A percentile compares a stretch with the other conserved stretches of the same genome.
phyloP scores from a whole-genome alignment of 257 asterid genomes.

The Nicotiana knightiana region DNA sequence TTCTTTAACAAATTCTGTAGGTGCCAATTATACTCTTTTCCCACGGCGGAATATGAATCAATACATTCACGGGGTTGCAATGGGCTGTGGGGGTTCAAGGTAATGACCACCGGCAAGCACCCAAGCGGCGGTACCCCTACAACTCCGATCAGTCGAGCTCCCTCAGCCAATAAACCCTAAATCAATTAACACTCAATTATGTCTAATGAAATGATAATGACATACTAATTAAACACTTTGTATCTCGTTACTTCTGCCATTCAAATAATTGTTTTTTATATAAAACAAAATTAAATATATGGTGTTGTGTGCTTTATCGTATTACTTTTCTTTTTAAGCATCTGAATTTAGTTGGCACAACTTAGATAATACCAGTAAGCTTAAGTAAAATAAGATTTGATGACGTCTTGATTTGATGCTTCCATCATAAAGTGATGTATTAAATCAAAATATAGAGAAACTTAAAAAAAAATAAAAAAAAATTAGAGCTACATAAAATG shows the following conservation, averaged over 20 bases:
- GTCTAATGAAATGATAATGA: neutral
- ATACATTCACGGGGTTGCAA: conserved; percentile 40
- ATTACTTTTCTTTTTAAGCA: too few species aligned
- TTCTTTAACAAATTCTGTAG: conserved; percentile 28
- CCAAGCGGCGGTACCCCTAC: conserved; percentile 72
- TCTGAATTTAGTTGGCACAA: neutral
- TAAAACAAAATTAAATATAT: too few species aligned
- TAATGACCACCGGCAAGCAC: conserved; percentile 60
- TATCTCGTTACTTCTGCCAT: neutral
- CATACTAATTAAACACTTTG: neutral
- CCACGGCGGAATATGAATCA: conserved; percentile 30
- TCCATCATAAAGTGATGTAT: neutral
- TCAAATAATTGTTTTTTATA: neutral
- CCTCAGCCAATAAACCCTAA: conserved; percentile 41
- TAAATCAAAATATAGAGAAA: too few species aligned
- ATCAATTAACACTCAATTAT: neutral
- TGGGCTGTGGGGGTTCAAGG: conserved; percentile 14
- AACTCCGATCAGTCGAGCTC: conserved; percentile 39
- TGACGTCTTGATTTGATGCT: neutral
- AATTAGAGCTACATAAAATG: too few species aligned
- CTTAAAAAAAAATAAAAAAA: too few species aligned
- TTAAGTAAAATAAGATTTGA: too few species aligned
- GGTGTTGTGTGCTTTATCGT: too few species aligned
- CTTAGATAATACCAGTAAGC: neutral
- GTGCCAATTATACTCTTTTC: conserved; percentile 41